phyloP scores from a whole-genome alignment of 2,329 filamentous ascomycete genomes.

The Cryphonectria radicalis region DNA sequence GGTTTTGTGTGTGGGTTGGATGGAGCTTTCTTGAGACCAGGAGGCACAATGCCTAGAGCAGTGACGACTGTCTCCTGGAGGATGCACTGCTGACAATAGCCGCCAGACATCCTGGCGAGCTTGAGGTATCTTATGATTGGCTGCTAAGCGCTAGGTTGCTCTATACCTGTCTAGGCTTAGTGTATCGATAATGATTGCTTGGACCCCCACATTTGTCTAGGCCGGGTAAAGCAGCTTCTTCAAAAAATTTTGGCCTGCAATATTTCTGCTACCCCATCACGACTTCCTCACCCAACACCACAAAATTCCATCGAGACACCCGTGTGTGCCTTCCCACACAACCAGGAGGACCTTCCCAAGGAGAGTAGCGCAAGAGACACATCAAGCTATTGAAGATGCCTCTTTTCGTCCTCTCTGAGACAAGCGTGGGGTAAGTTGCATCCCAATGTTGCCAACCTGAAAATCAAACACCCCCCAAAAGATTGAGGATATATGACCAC shows the following conservation, averaged over 20 bases:
- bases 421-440: constrained; percentile 72
- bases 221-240: constrained; percentile 21
- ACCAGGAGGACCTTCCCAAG: constrained; percentile 30
- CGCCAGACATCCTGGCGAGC: constrained; percentile 4
- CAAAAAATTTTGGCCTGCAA: constrained; percentile 29
- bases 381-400: constrained; percentile 63
- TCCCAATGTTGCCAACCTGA: neutral
- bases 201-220: constrained; percentile 24
- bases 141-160: neutral
- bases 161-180: constrained; percentile 11
- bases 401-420: constrained; percentile 92
- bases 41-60: constrained; percentile 3
- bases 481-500: constrained; percentile 24
- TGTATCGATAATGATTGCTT: neutral
- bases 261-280: constrained; percentile 22
- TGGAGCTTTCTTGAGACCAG: constrained; percentile 4
- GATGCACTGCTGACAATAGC: constrained; percentile 16
- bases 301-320: constrained; percentile 21
- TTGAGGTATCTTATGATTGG: constrained; percentile 20
- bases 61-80: constrained; percentile 26
- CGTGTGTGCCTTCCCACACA: constrained; percentile 33
- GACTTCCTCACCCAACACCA: constrained; percentile 19
- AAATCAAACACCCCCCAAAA: neutral
- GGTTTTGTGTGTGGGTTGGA: constrained; percentile 3
- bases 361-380: constrained; percentile 30